Evolutionary conservation across 306 rosid species (phyloP).

Genomic region (Amphicarpaea edgeworthii): DNA sequence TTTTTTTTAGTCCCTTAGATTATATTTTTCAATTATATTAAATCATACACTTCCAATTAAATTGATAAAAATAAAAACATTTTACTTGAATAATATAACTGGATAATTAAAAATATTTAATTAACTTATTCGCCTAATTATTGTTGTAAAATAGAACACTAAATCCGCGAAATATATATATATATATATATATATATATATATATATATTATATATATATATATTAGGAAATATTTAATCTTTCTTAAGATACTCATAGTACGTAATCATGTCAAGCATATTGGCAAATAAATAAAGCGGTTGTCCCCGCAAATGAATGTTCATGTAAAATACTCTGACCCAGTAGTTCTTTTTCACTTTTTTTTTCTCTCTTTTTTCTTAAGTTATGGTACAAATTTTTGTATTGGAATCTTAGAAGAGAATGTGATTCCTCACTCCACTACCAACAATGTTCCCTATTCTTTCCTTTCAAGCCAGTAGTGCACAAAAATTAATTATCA

Average conservation of each 20-base stretch:
- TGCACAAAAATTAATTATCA: neutral
- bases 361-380: neutral
- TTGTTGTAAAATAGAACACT: too few relatives aligned
- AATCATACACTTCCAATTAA: too few relatives aligned
- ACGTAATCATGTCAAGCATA: slow-evolving; percentile 6
- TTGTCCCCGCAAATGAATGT: slow-evolving; percentile 19
- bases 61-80: too few relatives aligned
- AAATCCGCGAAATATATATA: too few relatives aligned
- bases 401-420: slow-evolving; percentile 28
- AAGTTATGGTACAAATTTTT: slow-evolving; percentile 1
- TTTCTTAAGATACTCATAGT: neutral
- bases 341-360: neutral
- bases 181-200: too few relatives aligned
- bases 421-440: slow-evolving; percentile 56
- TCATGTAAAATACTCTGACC: slow-evolving; percentile 1
- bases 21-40: too few relatives aligned
- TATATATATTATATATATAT: too few relatives aligned
- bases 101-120: too few relatives aligned
- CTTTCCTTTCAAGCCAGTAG: neutral
- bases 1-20: too few relatives aligned
- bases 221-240: too few relatives aligned
- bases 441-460: slow-evolving; percentile 18
- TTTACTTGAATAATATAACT: too few relatives aligned
- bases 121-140: too few relatives aligned
- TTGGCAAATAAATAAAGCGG: slow-evolving; percentile 18